These are phyloP conservation scores for Arctostaphylos glauca DNA, from an alignment of 148 eudicot genomes.

Conservation along the genomic window DNA sequence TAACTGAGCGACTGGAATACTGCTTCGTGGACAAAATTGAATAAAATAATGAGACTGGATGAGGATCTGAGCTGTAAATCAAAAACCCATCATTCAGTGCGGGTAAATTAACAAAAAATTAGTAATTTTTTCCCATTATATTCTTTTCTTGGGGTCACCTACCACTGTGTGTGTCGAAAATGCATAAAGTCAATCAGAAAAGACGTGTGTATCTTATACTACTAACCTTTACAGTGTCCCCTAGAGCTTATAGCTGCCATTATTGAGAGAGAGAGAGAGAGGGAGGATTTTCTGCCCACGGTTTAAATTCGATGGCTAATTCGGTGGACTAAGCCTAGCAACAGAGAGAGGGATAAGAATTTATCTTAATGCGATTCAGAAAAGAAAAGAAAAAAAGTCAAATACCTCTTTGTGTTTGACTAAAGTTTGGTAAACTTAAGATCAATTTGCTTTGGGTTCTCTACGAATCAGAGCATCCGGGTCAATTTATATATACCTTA, in stretches of 20 bases:
- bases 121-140: neutral
- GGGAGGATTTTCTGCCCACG: neutral
- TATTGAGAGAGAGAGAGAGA: neutral
- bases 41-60: neutral
- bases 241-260: conserved; percentile 5
- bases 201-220: neutral
- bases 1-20: conserved; percentile 8
- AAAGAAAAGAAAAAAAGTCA: no score
- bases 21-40: neutral
- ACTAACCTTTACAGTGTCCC: neutral
- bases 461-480: no score
- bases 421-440: neutral
- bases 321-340: neutral
- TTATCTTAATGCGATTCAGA: no score
- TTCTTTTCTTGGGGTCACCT: neutral
- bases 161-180: neutral
- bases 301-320: neutral
- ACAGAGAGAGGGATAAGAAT: neutral
- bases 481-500: no score
- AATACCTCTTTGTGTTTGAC: neutral
- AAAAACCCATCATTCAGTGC: neutral
- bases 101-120: neutral
- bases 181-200: neutral
- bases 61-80: conserved; percentile 11
- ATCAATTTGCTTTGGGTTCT: no score